phyloP scores from a whole-genome alignment of 371 early-diverging fungal species.

The Mortierella sp. region DNA sequence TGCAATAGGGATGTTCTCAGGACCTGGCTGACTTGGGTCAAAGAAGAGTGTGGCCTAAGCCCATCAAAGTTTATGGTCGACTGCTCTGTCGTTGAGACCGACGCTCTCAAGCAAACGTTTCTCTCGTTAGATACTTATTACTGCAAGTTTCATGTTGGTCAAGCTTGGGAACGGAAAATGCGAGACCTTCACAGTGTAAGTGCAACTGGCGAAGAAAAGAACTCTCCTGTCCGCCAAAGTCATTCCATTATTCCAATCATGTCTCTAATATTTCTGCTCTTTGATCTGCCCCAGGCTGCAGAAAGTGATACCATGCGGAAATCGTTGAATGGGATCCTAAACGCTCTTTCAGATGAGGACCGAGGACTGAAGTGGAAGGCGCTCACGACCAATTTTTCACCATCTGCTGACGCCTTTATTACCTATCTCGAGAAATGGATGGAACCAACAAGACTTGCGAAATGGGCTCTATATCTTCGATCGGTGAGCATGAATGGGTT shows the following conservation, averaged over 20 bases:
- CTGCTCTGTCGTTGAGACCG: conserved; percentile 17
- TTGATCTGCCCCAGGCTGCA: background rate
- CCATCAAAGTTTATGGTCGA: conserved; percentile 19
- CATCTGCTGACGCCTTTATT: background rate
- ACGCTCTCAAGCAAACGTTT: conserved; percentile 6
- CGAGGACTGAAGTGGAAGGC: background rate
- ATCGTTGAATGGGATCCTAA: background rate
- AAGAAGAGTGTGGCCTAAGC: conserved; percentile 11
- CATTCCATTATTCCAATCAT: background rate
- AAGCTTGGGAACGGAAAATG: conserved; percentile 17
- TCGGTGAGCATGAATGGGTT: background rate
- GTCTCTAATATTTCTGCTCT: background rate
- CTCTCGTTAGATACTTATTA: background rate
- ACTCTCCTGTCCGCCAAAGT: background rate
- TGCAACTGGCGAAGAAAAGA: background rate
- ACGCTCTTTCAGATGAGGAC: background rate
- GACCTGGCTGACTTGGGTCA: conserved; percentile 14
- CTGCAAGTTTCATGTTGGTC: conserved; percentile 13
- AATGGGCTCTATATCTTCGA: conserved; percentile 10
- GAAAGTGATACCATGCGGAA: conserved; percentile 5
- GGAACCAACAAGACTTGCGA: conserved; percentile 10
- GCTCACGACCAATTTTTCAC: conserved; percentile 1
- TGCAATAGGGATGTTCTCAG: conserved; percentile 2
- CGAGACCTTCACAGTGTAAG: conserved; percentile 9
- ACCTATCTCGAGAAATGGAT: conserved; percentile 14